Conservation (phyloP, 73 alveolate species). For the Strombidium stylifer region DNA sequence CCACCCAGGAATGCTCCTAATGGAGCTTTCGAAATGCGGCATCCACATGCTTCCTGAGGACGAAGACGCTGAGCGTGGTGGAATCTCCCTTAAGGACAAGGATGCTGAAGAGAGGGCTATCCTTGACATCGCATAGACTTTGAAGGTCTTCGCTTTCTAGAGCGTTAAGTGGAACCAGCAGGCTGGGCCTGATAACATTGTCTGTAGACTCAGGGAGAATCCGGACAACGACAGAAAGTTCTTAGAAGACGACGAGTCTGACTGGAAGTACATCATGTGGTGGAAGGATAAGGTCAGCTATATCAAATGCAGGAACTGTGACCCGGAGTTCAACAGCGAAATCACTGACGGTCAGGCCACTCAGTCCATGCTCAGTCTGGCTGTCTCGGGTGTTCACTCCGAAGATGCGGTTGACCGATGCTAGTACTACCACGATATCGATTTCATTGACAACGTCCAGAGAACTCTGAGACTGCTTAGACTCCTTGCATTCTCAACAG, state of each 20-base stretch:
- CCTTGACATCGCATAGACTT: conserved; percentile 50
- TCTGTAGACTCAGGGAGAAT: conserved; percentile 65
- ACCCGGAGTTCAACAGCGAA: conserved; percentile 3
- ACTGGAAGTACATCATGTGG: conserved; percentile 69
- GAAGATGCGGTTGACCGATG: conserved; percentile 58
- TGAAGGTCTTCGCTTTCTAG: conserved; percentile 61
- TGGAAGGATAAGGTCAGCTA: conserved; percentile 56
- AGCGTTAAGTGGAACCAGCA: conserved; percentile 56
- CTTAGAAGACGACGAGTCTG: conserved; percentile 76
- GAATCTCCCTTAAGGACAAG: conserved; percentile 38
- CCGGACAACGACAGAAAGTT: conserved; percentile 67
- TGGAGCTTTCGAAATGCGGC: conserved; percentile 67
- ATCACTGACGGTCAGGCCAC: conserved; percentile 50
- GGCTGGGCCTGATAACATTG: conserved; percentile 39
- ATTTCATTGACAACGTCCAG: conserved; percentile 59
- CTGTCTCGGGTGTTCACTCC: conserved; percentile 40
- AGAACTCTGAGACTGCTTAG: conserved; percentile 55
- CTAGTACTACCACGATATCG: conserved; percentile 25
- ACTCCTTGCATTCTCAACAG: conserved; percentile 49
- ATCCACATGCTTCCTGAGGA: conserved; percentile 69
- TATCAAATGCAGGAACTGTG: conserved; percentile 28
- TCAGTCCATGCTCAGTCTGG: conserved; percentile 41
- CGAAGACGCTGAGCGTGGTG: conserved; percentile 64
- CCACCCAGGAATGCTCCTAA: conserved; percentile 66
- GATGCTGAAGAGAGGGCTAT: conserved; percentile 75